Evolutionary conservation across 306 rosid genomes (phyloP).

Genomic region (Luffa aegyptiaca): DNA sequence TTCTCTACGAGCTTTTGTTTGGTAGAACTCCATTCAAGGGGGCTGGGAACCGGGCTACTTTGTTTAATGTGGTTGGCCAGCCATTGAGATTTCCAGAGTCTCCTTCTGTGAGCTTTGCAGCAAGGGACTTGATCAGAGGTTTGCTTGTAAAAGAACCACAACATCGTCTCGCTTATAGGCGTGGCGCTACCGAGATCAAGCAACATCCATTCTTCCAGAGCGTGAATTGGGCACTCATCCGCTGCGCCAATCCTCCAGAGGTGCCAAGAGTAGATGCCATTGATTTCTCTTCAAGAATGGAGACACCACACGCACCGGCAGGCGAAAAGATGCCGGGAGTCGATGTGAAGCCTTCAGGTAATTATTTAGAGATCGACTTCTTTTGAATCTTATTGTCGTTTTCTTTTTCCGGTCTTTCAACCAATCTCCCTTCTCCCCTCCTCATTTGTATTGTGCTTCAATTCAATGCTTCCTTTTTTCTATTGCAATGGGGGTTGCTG

Average conservation of each 20-base stretch:
- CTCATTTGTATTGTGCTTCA: constrained; percentile 30
- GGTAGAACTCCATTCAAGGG: constrained; percentile 97
- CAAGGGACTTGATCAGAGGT: constrained; percentile 88
- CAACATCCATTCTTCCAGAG: constrained; percentile 94
- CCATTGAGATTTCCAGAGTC: constrained; percentile 85
- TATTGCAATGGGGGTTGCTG: constrained; percentile 31
- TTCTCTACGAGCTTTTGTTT: constrained; percentile 83
- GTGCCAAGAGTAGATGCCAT: constrained; percentile 49
- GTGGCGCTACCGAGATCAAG: constrained; percentile 86
- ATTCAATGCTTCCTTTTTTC: constrained; percentile 29
- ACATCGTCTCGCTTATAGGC: constrained; percentile 85
- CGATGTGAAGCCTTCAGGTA: constrained; percentile 81
- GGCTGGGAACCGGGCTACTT: constrained; percentile 68
- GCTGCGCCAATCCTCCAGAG: constrained; percentile 88
- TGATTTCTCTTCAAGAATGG: constrained; percentile 17
- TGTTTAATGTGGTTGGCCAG: constrained; percentile 90
- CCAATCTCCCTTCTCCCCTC: constrained; percentile 5
- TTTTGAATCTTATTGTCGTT: constrained; percentile 37
- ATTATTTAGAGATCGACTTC: constrained; percentile 92
- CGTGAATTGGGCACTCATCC: constrained; percentile 89
- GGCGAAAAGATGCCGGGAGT: constrained; percentile 44
- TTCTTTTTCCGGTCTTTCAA: constrained; percentile 6
- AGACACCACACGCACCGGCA: constrained; percentile 20
- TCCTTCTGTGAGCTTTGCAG: constrained; percentile 89
- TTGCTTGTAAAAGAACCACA: constrained; percentile 95